Base-by-base conservation (phyloP, 106 monocot species). In the Phalaenopsis equestris region DNA sequence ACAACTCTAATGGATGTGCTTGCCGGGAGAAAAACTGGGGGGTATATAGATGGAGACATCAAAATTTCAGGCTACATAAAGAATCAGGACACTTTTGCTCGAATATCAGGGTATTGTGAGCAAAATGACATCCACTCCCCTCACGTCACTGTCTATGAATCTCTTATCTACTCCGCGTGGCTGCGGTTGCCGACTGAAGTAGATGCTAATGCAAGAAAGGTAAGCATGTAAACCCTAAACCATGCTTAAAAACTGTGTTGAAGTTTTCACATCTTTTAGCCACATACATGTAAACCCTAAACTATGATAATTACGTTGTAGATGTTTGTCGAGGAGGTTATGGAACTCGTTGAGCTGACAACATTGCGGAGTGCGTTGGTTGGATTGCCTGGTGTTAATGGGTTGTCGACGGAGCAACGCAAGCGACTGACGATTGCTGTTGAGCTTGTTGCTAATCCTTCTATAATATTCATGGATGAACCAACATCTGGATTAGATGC, bases 81-180 rank as follows among this genome's bases (percentile, higher is more conserved):
- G 81, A 90, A 86, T 17, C 86, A 93, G 45, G 87, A 84, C 48
- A 90, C 92, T 10, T 93, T 93, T 79, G 86, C 90, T 55, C 84
- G 90, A 4, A 57, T 93, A 48, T 86, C 88, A 10, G 90, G 90
- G 43, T 92, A 92, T 72, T 92, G 89, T 48, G 89, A 92, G 72
- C 92, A 92, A 45, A 89, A 87, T 67, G 88, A 93, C 78, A 88
- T 93, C 61, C 92, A 93, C 67, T 90, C 90, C 10, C 92, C 92
- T 6, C 78, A 93, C 56, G 80, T 90, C 6, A 92, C 92, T 2
- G 83, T 93, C 12, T 88, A 90, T 42, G 92, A 93, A 56, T 88
- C 90, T 38, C 84, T 88, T 65, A 16, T 93, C 12, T 93, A 75
- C 79, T 93, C 92, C 16, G 92, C 90, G 42, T 93, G 90, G 90